Base-by-base conservation (phyloP, 2,329 filamentous ascomycete genomes). In the Celoporthe dispersa region DNA sequence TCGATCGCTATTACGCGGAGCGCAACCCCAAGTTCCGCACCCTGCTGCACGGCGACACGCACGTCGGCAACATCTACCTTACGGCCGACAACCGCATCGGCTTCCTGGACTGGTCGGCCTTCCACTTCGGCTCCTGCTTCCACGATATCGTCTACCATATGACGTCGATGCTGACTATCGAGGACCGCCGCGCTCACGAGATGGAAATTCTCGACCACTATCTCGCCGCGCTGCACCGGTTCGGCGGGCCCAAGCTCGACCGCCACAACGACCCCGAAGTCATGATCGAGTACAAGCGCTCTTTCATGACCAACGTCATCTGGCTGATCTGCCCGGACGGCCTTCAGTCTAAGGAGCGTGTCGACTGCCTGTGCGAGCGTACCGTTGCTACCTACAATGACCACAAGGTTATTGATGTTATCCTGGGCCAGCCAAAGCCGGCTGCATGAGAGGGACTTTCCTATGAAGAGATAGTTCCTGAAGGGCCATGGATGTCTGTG, bases 31-130 rank as follows among this genome's bases (percentile, higher is more conserved):
- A 74, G 66, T 79, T 80, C 71, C 74, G 71, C 57, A 78, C 77
- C 60, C 67, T 80, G 11, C 57, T 80, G 16, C 80, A 81, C 63
- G 79, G 79, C 62, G 80, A 81, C 68, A 70, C 79, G 8, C 80
- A 81, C 70, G 75, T 74, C 25, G 79, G 78, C 41, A 81, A 81
- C 74, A 79, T 78, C 1, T 80, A 77, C 72, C 67, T 79, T 3
- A 37, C 66, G 11, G 71, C 70, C 31, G 73, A 73, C 14, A 75
- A 73, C 6, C 72, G 25, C 68, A 68, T 55, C 51, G 51, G 51
- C 12, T 81, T 81, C 73, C 75, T 81, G 31, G 80, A 81, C 73
- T 81, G 78, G 77, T 79, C 81, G 72, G 75, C 76, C 63, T 75
- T 79, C 25, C 77, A 79, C 70, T 75, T 79, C 67, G 78, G 79